These are phyloP conservation scores for Melaleuca quinquenervia DNA, from an alignment of 345 rosid genomes.

Conservation along the genomic window DNA sequence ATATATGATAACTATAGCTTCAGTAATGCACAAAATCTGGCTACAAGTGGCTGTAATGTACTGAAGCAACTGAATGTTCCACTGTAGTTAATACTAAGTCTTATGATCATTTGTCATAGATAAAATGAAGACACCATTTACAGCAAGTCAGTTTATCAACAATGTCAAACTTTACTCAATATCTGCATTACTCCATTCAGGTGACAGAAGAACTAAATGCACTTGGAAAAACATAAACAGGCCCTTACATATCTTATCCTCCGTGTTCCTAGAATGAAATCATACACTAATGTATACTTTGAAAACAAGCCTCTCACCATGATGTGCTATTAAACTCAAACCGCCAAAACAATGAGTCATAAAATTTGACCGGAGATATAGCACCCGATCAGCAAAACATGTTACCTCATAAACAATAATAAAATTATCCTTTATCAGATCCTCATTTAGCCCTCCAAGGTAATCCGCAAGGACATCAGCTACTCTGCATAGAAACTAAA, in stretches of 20 bases:
- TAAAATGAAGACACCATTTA: not conserved
- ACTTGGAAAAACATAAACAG: not conserved
- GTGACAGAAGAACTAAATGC: not conserved
- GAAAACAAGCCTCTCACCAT: not conserved
- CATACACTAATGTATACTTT: not conserved
- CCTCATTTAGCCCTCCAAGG: conserved; percentile 96
- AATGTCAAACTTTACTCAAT: not conserved
- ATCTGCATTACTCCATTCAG: not conserved
- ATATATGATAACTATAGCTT: not conserved
- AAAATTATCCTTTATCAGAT: conserved; percentile 87
- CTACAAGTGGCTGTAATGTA: not conserved
- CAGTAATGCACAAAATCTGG: not conserved
- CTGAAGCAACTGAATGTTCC: not conserved
- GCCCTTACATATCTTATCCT: not conserved
- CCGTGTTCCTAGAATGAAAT: not conserved
- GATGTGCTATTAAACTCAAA: not conserved
- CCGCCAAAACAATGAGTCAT: not conserved
- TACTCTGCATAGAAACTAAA: conserved; percentile 89
- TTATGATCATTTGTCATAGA: not conserved
- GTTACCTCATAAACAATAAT: conserved; percentile 87
- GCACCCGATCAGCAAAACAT: not conserved
- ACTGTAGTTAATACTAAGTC: not conserved
- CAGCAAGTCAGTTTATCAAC: not conserved
- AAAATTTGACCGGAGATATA: not conserved
- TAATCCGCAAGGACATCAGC: conserved; percentile 77